Percentiles rank a stretch among this genome's conserved stretches.
Conservation (phyloP, 2,329 filamentous ascomycete genomes). For the Cercospora sp. region DNA sequence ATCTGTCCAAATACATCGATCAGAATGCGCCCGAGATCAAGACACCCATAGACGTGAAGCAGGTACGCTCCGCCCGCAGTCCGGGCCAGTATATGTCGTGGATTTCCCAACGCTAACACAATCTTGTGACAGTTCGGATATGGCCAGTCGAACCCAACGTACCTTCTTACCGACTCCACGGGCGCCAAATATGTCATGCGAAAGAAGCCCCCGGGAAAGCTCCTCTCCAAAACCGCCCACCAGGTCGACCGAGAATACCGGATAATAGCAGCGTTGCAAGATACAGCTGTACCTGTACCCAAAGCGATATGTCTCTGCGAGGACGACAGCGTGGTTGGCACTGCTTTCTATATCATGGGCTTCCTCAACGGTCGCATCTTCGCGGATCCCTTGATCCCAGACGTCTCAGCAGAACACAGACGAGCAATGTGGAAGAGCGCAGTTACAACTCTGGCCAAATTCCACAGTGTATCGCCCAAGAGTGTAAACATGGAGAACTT, state of each 20-base stretch:
- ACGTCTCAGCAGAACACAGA: slow-evolving; percentile 66
- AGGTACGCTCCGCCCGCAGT: slow-evolving; percentile 55
- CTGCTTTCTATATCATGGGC: slow-evolving; percentile 95
- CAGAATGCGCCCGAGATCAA: slow-evolving; percentile 79
- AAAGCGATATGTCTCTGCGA: slow-evolving; percentile 82
- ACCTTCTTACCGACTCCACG: slow-evolving; percentile 75
- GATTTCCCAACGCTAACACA: background rate
- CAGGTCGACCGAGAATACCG: slow-evolving; percentile 94
- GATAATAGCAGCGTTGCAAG: slow-evolving; percentile 78
- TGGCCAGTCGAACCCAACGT: slow-evolving; percentile 96
- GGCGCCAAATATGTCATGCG: slow-evolving; percentile 80
- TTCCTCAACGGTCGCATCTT: slow-evolving; percentile 93
- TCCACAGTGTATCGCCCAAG: slow-evolving; percentile 72
- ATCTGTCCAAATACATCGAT: slow-evolving; percentile 76
- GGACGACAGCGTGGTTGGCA: slow-evolving; percentile 76
- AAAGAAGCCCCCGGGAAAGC: slow-evolving; percentile 95
- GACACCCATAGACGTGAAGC: slow-evolving; percentile 81
- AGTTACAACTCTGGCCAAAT: slow-evolving; percentile 76
- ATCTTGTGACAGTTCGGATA: slow-evolving; percentile 77
- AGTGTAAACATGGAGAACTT: slow-evolving; percentile 69
- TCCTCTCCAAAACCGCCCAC: slow-evolving; percentile 91
- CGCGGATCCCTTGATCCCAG: slow-evolving; percentile 81
- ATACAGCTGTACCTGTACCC: slow-evolving; percentile 82
- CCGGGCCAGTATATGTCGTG: background rate
- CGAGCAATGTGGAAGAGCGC: slow-evolving; percentile 83